Evolutionary conservation across 208 protist genomes (phyloP).

Genomic region (Acanthamoeba culbertsoni): DNA sequence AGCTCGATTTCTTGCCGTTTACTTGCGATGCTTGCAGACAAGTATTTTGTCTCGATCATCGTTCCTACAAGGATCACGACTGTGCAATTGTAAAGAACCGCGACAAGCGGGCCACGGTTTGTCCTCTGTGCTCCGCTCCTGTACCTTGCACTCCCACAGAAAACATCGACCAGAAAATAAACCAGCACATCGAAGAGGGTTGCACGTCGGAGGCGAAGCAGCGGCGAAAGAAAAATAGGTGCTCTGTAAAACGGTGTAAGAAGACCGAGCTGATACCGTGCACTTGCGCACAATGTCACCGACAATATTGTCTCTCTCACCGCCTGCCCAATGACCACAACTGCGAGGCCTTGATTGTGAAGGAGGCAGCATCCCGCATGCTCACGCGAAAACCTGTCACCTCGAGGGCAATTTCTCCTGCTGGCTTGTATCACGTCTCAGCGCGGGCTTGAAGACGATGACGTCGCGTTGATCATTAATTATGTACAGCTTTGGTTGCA

Average conservation of each 20-base stretch:
- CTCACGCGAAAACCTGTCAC: too few species aligned
- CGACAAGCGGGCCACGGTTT: not conserved
- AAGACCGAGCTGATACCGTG: not conserved
- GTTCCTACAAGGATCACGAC: not conserved
- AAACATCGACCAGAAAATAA: not conserved
- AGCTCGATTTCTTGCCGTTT: constrained; percentile 62
- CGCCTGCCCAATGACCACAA: constrained; percentile 44
- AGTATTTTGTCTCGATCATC: constrained; percentile 41
- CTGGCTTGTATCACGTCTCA: not conserved
- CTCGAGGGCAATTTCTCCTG: not conserved
- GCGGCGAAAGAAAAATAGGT: not conserved
- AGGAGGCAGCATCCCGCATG: not conserved
- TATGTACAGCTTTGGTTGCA: too few species aligned
- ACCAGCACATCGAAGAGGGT: not conserved
- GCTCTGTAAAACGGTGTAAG: not conserved
- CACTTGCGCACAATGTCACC: not conserved
- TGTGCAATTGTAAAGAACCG: not conserved
- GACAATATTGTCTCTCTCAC: constrained; percentile 46
- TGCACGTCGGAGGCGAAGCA: constrained; percentile 32
- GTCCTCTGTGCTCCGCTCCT: not conserved
- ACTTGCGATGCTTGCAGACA: not conserved
- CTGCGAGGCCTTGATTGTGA: not conserved
- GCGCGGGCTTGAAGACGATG: too few species aligned
- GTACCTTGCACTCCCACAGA: not conserved
- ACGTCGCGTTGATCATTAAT: too few species aligned